Conservation (phyloP, 306 rosid genomes). For the Prunus persica region DNA sequence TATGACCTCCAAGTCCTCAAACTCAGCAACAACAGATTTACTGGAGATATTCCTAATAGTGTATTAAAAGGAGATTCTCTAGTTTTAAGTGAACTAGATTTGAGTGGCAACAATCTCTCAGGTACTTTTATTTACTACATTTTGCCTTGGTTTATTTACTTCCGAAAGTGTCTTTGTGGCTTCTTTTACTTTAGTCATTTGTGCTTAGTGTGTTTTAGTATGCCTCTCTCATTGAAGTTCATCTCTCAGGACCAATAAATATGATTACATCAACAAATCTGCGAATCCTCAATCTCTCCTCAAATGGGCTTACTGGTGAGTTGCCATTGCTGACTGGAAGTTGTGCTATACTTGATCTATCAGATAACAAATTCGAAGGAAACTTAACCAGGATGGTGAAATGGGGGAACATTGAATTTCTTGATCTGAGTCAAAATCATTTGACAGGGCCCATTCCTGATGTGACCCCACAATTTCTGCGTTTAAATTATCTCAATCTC, state of each 20-base stretch:
- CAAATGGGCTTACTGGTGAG: constrained; percentile 65
- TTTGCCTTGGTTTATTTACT: not conserved
- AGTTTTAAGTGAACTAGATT: constrained; percentile 78
- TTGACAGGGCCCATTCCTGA: constrained; percentile 76
- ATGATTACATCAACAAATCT: constrained; percentile 70
- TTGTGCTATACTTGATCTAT: constrained; percentile 89
- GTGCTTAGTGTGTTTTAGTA: not conserved
- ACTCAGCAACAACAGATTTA: constrained; percentile 85
- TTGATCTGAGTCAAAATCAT: constrained; percentile 84
- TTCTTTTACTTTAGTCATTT: not conserved
- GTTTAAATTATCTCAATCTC: constrained; percentile 71
- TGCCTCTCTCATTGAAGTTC: constrained; percentile 31
- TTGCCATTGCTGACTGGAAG: constrained; percentile 90
- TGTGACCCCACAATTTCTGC: constrained; percentile 76
- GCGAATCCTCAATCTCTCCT: constrained; percentile 67
- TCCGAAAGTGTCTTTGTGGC: constrained; percentile 4
- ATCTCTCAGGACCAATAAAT: constrained; percentile 70
- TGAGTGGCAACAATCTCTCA: constrained; percentile 96
- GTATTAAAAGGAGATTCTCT: constrained; percentile 86
- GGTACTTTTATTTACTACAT: constrained; percentile 39
- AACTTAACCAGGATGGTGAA: constrained; percentile 70
- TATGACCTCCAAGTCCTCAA: constrained; percentile 87
- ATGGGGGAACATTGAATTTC: constrained; percentile 91
- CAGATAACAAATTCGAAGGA: constrained; percentile 76
- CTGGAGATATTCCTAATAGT: constrained; percentile 74